Evolutionary conservation across 768 basidiomycete species (phyloP).

Genomic region (Suillus hirtellus): DNA sequence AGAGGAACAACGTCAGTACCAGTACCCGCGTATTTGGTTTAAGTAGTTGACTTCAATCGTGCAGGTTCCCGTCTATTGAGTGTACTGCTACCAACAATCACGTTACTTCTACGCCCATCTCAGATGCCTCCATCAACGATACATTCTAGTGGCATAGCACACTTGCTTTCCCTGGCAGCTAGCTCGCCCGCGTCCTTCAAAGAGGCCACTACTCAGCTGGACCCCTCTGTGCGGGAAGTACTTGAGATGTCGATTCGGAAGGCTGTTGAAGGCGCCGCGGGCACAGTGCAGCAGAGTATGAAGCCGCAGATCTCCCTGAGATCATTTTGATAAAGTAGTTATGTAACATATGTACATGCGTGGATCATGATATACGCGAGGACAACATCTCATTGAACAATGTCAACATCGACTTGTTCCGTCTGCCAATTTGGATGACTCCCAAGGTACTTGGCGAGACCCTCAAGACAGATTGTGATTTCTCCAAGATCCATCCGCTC

Average conservation of each 20-base stretch:
- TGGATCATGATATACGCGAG: neutral
- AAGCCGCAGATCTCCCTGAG: constrained; percentile 82
- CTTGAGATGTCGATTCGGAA: constrained; percentile 81
- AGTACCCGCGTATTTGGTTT: constrained; percentile 28
- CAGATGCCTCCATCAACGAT: constrained; percentile 43
- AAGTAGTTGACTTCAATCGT: constrained; percentile 17
- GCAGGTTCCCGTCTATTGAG: constrained; percentile 67
- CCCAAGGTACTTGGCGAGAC: neutral
- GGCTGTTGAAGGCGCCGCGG: constrained; percentile 55
- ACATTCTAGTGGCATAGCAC: constrained; percentile 60
- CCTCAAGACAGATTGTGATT: neutral
- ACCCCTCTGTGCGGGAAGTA: constrained; percentile 52
- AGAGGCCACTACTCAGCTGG: constrained; percentile 73
- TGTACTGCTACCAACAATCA: constrained; percentile 73
- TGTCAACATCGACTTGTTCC: neutral
- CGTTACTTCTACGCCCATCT: constrained; percentile 63
- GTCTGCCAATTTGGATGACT: neutral
- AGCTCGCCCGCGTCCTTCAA: constrained; percentile 77
- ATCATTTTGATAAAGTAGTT: constrained; percentile 50
- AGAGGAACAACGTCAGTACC: constrained; percentile 61
- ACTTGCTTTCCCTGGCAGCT: constrained; percentile 73
- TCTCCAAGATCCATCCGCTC: constrained; percentile 34
- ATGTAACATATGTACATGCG: neutral
- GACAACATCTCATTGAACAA: neutral
- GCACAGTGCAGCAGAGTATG: constrained; percentile 35